Evolutionary conservation across 257 asterid species (phyloP), one percentile per base, ranked within the genome.

Genomic region (Thymus mandschuricus): DNA sequence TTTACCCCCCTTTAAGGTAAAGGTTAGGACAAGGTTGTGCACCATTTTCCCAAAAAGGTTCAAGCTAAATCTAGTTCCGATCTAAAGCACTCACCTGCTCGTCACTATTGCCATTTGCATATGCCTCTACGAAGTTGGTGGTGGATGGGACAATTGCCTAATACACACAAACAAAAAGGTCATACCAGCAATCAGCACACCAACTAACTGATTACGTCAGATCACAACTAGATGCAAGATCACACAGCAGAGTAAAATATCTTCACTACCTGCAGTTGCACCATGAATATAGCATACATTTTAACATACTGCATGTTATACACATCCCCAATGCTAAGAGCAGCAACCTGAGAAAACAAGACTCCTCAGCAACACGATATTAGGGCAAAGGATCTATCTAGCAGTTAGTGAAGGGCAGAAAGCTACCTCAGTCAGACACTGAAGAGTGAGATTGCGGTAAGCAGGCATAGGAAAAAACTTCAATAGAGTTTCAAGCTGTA

Each of bases 381-480:
- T 60, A 9, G 21, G 46, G 66, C 61, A 29, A 73, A 45, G 64
- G 50, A 50, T 35, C 38, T 46, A 73, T 57, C 38, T 63, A 60
- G 65, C 35, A 62, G 59, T 71, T 59, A 34, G 59, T 49, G 68
- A 72, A 34, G 45, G 28, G 48, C 21, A 27, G 62, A 76, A 46
- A 60, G 54, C 34, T 72, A 95, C 99, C 97, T 95, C 99, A 13
- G 97, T 88, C 84, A 95, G 80, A 76, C 99, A 95, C 75, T 95
- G 97, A 70, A 95, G 92, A 35, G 99, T 84, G 55, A 92, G 97
- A 80, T 92, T 95, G 65, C 99, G 96, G 63, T 95, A 95, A 15
- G 94, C 92, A n/a, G 91, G 94, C 66, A 88, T 59, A 0, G 92
- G 97, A 29, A 95, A 92, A 68, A 89, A 82, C 49, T 88, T 92